Conservation (phyloP, 2,329 filamentous ascomycete genomes). For the Aaosphaeria arxii region DNA sequence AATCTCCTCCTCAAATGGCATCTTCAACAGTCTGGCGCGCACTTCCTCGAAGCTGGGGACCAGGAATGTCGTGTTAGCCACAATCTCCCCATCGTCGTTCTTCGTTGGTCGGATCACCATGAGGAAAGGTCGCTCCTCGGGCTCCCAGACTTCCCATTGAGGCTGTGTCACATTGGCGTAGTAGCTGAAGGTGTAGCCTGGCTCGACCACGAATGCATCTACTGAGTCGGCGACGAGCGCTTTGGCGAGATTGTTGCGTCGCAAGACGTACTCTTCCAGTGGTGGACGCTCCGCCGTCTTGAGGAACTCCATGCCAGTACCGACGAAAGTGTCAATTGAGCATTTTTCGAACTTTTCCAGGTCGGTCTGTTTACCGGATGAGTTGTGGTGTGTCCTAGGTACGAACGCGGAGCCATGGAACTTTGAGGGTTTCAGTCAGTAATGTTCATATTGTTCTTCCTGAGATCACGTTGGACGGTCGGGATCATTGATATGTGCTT, state of each 20-base stretch:
- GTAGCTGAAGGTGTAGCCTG: slow-evolving; percentile 64
- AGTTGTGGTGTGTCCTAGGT: too few species aligned
- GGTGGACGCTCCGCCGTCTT: slow-evolving; percentile 48
- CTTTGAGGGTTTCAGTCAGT: too few species aligned
- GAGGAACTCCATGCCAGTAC: slow-evolving; percentile 51
- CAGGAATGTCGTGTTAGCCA: slow-evolving; percentile 57
- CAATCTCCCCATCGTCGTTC: slow-evolving; percentile 39
- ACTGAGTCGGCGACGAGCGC: slow-evolving; percentile 51
- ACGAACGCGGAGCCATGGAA: too few species aligned
- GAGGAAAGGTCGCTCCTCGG: slow-evolving; percentile 61
- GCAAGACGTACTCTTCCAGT: slow-evolving; percentile 52
- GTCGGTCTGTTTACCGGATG: too few species aligned
- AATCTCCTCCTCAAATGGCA: slow-evolving; percentile 52
- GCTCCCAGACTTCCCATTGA: slow-evolving; percentile 65
- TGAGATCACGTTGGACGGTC: too few species aligned
- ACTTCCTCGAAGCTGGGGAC: slow-evolving; percentile 61
- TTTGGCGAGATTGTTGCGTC: slow-evolving; percentile 55
- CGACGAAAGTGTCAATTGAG: slow-evolving; percentile 50
- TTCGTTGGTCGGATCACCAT: slow-evolving; percentile 56
- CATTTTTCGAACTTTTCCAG: slow-evolving; percentile 43
- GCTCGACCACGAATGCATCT: slow-evolving; percentile 62
- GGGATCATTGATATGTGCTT: too few species aligned
- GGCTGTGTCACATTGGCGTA: slow-evolving; percentile 61
- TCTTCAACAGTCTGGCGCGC: slow-evolving; percentile 56
- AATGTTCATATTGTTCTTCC: too few species aligned